Evolutionary conservation across 768 basidiomycete species (phyloP).

Genomic region (Gymnopilus dilepis): DNA sequence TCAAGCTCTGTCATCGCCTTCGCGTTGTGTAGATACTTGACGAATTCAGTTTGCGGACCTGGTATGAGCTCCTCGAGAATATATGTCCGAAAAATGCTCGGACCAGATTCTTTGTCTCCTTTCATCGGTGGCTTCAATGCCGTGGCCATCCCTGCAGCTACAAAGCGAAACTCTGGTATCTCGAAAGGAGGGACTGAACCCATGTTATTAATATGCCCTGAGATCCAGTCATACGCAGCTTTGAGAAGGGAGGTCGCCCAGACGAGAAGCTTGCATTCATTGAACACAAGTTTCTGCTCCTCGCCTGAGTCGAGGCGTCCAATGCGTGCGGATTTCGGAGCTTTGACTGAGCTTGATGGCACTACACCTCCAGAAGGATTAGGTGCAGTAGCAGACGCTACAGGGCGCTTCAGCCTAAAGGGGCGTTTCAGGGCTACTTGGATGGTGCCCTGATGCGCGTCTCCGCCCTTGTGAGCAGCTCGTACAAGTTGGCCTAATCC

Average conservation of each 20-base stretch:
- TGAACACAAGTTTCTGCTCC: background rate
- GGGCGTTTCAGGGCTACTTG: constrained; percentile 6
- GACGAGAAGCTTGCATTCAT: constrained; percentile 3
- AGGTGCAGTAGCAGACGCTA: background rate
- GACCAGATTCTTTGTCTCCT: background rate
- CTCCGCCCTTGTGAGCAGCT: no score
- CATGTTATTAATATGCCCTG: background rate
- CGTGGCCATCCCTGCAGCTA: constrained; percentile 8
- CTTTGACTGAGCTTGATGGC: no score
- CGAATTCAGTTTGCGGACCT: background rate
- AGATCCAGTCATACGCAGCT: background rate
- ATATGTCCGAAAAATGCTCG: constrained; percentile 6
- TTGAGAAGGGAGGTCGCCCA: constrained; percentile 9
- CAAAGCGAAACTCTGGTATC: constrained; percentile 15
- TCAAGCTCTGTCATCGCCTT: background rate
- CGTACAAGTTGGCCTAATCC: background rate
- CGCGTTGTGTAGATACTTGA: constrained; percentile 4
- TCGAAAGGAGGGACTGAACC: background rate
- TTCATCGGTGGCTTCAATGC: background rate
- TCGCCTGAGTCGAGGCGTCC: background rate
- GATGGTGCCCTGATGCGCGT: background rate
- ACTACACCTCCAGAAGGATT: no score
- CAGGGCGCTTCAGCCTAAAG: background rate
- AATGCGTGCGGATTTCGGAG: background rate
- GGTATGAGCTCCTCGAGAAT: constrained; percentile 22